Conservation (phyloP, 164 flowering plant genomes). For the Taxillus chinensis region DNA sequence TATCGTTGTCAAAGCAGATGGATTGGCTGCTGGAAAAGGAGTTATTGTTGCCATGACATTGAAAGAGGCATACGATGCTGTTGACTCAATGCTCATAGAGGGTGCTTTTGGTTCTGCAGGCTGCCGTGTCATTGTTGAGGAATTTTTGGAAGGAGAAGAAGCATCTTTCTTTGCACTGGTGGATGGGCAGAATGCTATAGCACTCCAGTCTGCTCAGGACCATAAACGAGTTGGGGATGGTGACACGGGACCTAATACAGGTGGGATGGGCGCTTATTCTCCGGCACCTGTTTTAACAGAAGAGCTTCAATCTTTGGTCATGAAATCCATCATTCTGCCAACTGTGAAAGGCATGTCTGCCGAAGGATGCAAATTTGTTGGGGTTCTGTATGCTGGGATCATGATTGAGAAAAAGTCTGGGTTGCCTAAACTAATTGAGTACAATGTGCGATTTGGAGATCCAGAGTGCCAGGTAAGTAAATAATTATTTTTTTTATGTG, state of each 20-base stretch:
- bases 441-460: conserved; percentile 96
- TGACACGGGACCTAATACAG: conserved; percentile 95
- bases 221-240: conserved; percentile 97
- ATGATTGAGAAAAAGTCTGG: conserved; percentile 95
- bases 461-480: conserved; percentile 93
- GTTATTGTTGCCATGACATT: conserved; percentile 87
- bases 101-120: conserved; percentile 82
- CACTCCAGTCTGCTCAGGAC: conserved; percentile 95
- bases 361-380: conserved; percentile 91
- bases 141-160: conserved; percentile 90
- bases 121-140: conserved; percentile 70
- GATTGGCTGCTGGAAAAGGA: conserved; percentile 96
- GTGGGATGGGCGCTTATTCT: conserved; percentile 98
- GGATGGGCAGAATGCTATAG: conserved; percentile 87
- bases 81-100: conserved; percentile 80
- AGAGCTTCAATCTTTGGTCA: conserved; percentile 65
- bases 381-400: conserved; percentile 92
- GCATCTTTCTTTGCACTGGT: conserved; percentile 97
- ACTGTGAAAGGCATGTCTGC: conserved; percentile 91
- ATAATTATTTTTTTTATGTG: not conserved
- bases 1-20: conserved; percentile 91
- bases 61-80: conserved; percentile 81
- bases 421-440: conserved; percentile 86
- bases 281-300: conserved; percentile 86
- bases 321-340: conserved; percentile 76